Evolutionary conservation across 768 basidiomycete species (phyloP).

Genomic region (Boletus eberwhitei): DNA sequence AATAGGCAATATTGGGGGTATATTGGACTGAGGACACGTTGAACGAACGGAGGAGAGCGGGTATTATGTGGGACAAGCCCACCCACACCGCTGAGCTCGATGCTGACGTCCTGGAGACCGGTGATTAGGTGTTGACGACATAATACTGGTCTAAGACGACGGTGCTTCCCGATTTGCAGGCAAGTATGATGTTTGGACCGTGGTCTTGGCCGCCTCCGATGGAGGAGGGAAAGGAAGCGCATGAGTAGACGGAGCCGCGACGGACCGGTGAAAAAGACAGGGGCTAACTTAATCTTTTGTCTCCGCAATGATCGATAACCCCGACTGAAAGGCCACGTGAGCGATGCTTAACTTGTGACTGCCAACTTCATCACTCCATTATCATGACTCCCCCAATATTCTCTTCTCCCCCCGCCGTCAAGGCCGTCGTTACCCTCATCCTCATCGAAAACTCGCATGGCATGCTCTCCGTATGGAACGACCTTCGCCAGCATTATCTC

Average conservation of each 20-base stretch:
- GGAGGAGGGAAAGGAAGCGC: too few relatives aligned
- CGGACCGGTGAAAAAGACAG: not conserved
- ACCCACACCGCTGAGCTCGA: slow-evolving; percentile 39
- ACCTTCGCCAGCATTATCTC: slow-evolving; percentile 48
- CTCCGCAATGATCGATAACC: slow-evolving; percentile 19
- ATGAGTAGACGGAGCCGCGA: not conserved
- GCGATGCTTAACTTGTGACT: not conserved
- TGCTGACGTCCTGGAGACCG: slow-evolving; percentile 36
- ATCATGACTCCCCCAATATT: slow-evolving; percentile 19
- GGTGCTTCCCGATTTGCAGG: slow-evolving; percentile 28
- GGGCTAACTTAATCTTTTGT: not conserved
- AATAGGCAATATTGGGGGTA: slow-evolving; percentile 41
- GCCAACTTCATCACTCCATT: too few relatives aligned
- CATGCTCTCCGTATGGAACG: slow-evolving; percentile 45
- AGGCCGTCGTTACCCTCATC: slow-evolving; percentile 38
- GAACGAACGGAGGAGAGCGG: not conserved
- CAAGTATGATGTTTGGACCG: too few relatives aligned
- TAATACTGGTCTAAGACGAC: slow-evolving; percentile 34
- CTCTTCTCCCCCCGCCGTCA: slow-evolving; percentile 12
- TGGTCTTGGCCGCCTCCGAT: slow-evolving; percentile 34
- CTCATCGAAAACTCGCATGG: slow-evolving; percentile 55
- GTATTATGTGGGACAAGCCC: too few relatives aligned
- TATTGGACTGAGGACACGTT: slow-evolving; percentile 27
- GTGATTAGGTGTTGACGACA: slow-evolving; percentile 37
- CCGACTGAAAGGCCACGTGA: slow-evolving; percentile 17